Evolutionary conservation across 441 rosid genomes (phyloP).

Genomic region (Erodium chrysanthum): DNA sequence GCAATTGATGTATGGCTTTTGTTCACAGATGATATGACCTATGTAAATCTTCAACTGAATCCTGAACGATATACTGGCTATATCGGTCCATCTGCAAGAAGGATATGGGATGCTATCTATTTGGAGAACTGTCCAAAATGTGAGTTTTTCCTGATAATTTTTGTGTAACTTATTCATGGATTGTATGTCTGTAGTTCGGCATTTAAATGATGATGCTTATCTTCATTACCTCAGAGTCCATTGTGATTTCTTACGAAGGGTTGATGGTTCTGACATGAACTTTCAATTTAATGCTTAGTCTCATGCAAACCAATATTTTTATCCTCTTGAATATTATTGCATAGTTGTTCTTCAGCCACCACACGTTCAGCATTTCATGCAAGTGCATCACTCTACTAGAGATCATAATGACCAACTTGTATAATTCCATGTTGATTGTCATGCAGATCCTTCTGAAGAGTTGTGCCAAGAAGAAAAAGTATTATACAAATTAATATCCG

Average conservation of each 20-base stretch:
- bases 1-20: constrained; percentile 12
- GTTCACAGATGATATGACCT: constrained; percentile 74
- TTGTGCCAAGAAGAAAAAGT: constrained; percentile 68
- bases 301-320: not conserved
- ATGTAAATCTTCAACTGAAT: constrained; percentile 82
- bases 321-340: not conserved
- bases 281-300: not conserved
- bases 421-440: not conserved
- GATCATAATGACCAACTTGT: not conserved
- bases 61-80: constrained; percentile 92
- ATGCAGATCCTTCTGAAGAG: constrained; percentile 60
- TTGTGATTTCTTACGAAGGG: not conserved
- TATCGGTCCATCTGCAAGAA: constrained; percentile 79
- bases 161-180: not conserved
- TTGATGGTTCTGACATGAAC: not conserved
- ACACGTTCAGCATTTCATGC: too few species aligned
- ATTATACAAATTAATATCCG: constrained; percentile 76
- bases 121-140: constrained; percentile 86
- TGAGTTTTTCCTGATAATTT: constrained; percentile 20
- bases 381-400: not conserved
- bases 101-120: constrained; percentile 95
- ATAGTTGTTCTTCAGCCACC: not conserved
- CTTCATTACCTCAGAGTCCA: not conserved
- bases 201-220: not conserved
- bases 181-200: not conserved